phyloP scores from a whole-genome alignment of 2,329 filamentous ascomycete species.

The Thelonectria rubi region DNA sequence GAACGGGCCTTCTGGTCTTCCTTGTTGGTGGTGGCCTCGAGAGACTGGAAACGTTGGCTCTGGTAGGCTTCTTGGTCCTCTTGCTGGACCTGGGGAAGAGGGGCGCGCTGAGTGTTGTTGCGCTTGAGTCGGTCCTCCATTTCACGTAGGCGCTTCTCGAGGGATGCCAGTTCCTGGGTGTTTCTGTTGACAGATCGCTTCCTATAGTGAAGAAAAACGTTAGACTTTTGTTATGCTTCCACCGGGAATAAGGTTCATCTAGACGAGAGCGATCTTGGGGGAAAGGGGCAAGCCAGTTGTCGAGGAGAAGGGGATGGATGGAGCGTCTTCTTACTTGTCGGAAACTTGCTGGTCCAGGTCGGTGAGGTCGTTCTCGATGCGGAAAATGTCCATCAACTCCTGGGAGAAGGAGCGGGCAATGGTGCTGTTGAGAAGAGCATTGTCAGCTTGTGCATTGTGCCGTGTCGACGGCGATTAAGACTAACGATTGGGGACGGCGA shows the following conservation, averaged over 20 bases:
- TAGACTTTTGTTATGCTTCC: conserved; percentile 21
- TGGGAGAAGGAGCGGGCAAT: conserved; percentile 88
- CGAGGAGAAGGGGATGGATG: conserved; percentile 17
- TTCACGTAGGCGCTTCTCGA: conserved; percentile 84
- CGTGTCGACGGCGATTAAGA: conserved; percentile 40
- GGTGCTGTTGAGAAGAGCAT: conserved; percentile 63
- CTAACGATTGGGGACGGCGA: conserved; percentile 85
- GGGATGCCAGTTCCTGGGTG: conserved; percentile 81
- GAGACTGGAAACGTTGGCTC: conserved; percentile 23
- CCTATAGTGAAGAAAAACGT: conserved; percentile 56
- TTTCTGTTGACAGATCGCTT: conserved; percentile 81
- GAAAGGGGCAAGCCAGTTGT: conserved; percentile 4
- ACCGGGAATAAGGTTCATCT: background rate
- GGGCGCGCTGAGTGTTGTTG: conserved; percentile 37
- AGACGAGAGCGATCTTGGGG: background rate
- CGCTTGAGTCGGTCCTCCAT: conserved; percentile 79
- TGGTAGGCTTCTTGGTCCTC: conserved; percentile 28
- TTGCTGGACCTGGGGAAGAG: conserved; percentile 36
- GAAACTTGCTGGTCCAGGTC: conserved; percentile 79
- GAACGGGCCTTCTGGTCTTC: conserved; percentile 54
- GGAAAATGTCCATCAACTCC: conserved; percentile 89
- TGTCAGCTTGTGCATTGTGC: conserved; percentile 27
- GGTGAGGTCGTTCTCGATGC: conserved; percentile 80
- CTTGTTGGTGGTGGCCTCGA: conserved; percentile 33
- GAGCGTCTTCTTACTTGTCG: conserved; percentile 72